Conservation (phyloP, 257 asterid genomes). For the Solanum pinnatisectum region DNA sequence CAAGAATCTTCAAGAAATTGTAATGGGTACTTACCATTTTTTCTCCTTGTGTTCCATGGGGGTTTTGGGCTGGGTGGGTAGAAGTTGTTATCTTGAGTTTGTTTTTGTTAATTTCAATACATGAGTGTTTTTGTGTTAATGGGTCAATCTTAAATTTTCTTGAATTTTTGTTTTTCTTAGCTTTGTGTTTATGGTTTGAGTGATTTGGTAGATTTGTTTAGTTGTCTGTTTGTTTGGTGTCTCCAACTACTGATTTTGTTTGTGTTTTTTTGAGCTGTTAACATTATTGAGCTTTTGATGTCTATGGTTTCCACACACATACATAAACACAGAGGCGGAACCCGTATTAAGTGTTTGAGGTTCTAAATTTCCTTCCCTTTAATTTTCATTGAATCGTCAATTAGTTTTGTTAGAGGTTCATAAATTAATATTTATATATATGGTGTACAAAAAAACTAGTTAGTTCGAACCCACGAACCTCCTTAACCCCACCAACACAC, state of each 20-base stretch:
- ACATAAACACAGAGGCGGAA: too few relatives aligned
- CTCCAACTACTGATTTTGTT: not conserved
- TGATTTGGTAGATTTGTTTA: not conserved
- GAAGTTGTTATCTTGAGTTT: not conserved
- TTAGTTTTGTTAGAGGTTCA: too few relatives aligned
- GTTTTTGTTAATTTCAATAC: not conserved
- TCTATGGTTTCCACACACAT: not conserved
- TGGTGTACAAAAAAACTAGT: too few relatives aligned
- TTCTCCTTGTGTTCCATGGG: not conserved
- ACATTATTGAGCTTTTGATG: not conserved
- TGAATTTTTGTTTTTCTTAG: not conserved
- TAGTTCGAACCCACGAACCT: too few relatives aligned
- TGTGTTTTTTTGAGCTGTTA: not conserved
- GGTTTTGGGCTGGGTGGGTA: not conserved
- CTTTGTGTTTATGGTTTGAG: not conserved
- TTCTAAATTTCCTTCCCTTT: too few relatives aligned
- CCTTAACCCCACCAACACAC: not conserved
- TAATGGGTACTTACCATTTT: slow-evolving; percentile 5
- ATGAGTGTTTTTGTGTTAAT: not conserved
- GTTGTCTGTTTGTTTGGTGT: not conserved
- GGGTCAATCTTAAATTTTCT: not conserved
- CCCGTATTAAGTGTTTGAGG: too few relatives aligned
- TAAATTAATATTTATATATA: too few relatives aligned
- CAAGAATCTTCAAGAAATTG: not conserved
- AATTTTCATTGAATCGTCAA: too few relatives aligned